Evolutionary conservation across 169 alveolate species (phyloP).

Genomic region (Plasmodium vivax): DNA sequence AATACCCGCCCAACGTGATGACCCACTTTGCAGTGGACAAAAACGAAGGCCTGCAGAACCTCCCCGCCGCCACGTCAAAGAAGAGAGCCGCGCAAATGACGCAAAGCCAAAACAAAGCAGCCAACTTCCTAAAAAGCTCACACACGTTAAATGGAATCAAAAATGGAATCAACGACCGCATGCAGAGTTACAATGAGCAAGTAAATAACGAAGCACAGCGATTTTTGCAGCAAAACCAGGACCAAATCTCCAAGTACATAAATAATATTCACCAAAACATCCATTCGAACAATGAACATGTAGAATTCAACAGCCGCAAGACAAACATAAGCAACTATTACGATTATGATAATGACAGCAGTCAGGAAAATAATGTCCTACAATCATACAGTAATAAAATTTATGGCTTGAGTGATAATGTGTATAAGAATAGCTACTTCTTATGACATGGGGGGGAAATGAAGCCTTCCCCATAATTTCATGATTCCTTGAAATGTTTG

Average conservation of each 20-base stretch:
- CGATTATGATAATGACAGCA: conserved; percentile 5
- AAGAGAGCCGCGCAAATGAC: conserved; percentile 28
- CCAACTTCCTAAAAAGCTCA: conserved; percentile 15
- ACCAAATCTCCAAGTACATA: conserved; percentile 31
- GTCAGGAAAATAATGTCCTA: conserved; percentile 22
- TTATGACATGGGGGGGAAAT: background rate
- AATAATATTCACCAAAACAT: conserved; percentile 11
- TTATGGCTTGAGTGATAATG: conserved; percentile 18
- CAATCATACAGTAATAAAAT: conserved; percentile 36
- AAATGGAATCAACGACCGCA: conserved; percentile 18
- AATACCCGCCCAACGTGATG: background rate
- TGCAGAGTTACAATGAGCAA: conserved; percentile 1
- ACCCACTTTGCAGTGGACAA: conserved; percentile 14
- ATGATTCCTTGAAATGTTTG: background rate
- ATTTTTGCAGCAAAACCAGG: conserved; percentile 48
- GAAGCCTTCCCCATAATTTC: background rate
- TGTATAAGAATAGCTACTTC: conserved; percentile 60
- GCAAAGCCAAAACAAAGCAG: conserved; percentile 49
- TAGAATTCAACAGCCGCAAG: background rate
- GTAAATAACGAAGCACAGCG: conserved; percentile 34
- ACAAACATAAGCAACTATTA: conserved; percentile 31
- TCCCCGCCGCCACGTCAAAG: conserved; percentile 18
- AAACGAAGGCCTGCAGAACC: conserved; percentile 23
- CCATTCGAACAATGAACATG: background rate
- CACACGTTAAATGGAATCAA: conserved; percentile 35